Percentiles rank a stretch among this genome's conserved stretches.
These are phyloP conservation scores for Trichoderma simmonsii DNA, from an alignment of 2,329 filamentous ascomycete species.

Conservation along the genomic window DNA sequence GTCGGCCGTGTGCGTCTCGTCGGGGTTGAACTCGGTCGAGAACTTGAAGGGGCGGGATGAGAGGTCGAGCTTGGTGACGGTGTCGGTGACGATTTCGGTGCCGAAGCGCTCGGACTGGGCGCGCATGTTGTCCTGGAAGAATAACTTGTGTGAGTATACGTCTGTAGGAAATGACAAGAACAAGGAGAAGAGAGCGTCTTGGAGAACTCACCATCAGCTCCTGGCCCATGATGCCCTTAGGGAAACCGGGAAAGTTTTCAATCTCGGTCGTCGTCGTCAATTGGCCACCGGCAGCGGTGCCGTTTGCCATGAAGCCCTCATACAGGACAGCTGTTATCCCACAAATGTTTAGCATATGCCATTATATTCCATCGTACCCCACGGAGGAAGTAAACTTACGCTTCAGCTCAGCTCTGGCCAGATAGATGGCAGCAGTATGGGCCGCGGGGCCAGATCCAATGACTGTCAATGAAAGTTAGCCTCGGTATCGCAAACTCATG, in stretches of 20 bases:
- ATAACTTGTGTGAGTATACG: constrained; percentile 32
- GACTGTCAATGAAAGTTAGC: constrained; percentile 42
- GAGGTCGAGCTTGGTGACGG: constrained; percentile 83
- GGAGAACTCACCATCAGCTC: constrained; percentile 73
- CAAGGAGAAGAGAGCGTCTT: not conserved
- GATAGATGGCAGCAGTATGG: constrained; percentile 95
- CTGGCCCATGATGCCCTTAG: constrained; percentile 78
- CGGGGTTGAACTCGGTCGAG: constrained; percentile 85
- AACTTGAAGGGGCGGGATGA: constrained; percentile 83
- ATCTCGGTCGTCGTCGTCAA: constrained; percentile 97
- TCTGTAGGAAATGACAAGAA: too few relatives aligned
- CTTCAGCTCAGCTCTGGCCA: constrained; percentile 89
- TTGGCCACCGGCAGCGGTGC: constrained; percentile 93
- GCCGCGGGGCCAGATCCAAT: constrained; percentile 95
- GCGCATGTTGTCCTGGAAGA: constrained; percentile 73
- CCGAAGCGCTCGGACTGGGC: constrained; percentile 88
- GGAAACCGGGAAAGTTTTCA: constrained; percentile 97
- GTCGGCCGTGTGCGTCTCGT: constrained; percentile 82
- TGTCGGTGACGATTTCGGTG: constrained; percentile 90
- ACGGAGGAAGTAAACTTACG: constrained; percentile 45
- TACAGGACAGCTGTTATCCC: constrained; percentile 70
- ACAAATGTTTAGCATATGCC: not conserved
- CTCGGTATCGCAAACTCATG: too few relatives aligned
- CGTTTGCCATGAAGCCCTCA: constrained; percentile 96
- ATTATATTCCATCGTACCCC: not conserved